Conservation (phyloP, 2,329 filamentous ascomycete genomes). For the Claviceps fusiformis region DNA sequence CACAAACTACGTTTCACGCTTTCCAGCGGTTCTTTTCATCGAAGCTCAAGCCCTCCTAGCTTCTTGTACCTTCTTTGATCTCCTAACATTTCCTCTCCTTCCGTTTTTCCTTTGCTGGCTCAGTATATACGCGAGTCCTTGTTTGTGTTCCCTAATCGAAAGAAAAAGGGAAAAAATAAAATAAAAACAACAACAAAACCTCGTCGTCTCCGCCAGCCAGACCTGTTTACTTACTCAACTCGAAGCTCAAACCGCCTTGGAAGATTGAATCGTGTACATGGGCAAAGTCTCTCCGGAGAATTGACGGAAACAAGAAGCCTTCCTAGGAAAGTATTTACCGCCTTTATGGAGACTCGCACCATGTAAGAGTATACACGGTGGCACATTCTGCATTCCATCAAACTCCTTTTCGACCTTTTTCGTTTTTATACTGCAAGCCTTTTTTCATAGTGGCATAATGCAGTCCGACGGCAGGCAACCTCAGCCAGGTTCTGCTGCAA, state of each 20-base stretch:
- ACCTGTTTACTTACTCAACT: not conserved
- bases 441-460: slow-evolving; percentile 5
- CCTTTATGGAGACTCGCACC: slow-evolving; percentile 2
- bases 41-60: slow-evolving; percentile 2
- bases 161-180: no score
- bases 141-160: not conserved
- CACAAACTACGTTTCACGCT: slow-evolving; percentile 14
- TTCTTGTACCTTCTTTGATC: not conserved
- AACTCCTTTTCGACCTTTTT: not conserved
- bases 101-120: not conserved
- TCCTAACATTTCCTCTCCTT: not conserved
- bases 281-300: not conserved
- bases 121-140: not conserved
- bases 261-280: not conserved
- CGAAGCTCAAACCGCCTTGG: not conserved
- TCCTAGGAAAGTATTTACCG: not conserved
- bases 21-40: slow-evolving; percentile 9
- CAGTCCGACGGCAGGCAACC: slow-evolving; percentile 4
- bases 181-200: not conserved
- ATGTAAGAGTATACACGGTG: slow-evolving; percentile 7
- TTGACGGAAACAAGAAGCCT: not conserved
- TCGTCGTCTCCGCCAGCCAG: not conserved
- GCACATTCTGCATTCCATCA: not conserved
- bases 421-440: not conserved
- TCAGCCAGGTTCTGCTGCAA: slow-evolving; percentile 17